Evolutionary conservation across 352 stramenopile genomes (phyloP).

Genomic region (Globisporangium irregulare): DNA sequence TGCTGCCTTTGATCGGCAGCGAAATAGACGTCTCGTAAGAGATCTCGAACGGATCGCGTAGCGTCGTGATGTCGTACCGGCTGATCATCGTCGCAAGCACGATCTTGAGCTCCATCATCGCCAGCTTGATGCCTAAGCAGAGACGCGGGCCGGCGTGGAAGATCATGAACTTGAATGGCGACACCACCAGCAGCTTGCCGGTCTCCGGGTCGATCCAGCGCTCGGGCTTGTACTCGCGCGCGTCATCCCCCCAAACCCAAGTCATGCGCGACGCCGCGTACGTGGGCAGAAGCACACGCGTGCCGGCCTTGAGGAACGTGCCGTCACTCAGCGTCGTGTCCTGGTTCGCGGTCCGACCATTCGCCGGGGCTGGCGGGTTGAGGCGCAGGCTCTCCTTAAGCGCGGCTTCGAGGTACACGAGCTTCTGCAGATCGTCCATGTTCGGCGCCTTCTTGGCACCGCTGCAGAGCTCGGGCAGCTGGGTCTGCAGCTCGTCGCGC

Average conservation of each 20-base stretch:
- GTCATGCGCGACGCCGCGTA: conserved; percentile 56
- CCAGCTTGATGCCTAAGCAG: conserved; percentile 57
- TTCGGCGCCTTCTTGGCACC: conserved; percentile 21
- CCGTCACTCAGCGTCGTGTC: conserved; percentile 63
- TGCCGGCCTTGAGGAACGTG: conserved; percentile 50
- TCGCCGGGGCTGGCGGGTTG: conserved; percentile 54
- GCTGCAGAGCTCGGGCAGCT: conserved; percentile 34
- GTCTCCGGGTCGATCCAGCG: conserved; percentile 54
- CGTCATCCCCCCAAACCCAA: conserved; percentile 63
- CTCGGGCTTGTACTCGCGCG: conserved; percentile 59
- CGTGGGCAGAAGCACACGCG: conserved; percentile 43
- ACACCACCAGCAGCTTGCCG: conserved; percentile 34
- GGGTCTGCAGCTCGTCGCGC: conserved; percentile 38
- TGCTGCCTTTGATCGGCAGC: conserved; percentile 35
- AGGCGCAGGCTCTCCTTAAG: conserved; percentile 69
- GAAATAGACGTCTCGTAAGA: conserved; percentile 39
- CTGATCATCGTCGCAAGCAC: conserved; percentile 38
- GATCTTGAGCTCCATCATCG: conserved; percentile 66
- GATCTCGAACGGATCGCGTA: conserved; percentile 30
- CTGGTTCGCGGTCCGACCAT: conserved; percentile 37
- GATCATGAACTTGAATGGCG: conserved; percentile 61
- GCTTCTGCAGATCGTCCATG: conserved; percentile 41
- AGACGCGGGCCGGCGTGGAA: conserved; percentile 64
- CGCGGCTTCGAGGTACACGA: conserved; percentile 63
- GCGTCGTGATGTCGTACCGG: conserved; percentile 28